phyloP scores from a whole-genome alignment of 2,329 filamentous ascomycete species.

The Seiridium unicorne region DNA sequence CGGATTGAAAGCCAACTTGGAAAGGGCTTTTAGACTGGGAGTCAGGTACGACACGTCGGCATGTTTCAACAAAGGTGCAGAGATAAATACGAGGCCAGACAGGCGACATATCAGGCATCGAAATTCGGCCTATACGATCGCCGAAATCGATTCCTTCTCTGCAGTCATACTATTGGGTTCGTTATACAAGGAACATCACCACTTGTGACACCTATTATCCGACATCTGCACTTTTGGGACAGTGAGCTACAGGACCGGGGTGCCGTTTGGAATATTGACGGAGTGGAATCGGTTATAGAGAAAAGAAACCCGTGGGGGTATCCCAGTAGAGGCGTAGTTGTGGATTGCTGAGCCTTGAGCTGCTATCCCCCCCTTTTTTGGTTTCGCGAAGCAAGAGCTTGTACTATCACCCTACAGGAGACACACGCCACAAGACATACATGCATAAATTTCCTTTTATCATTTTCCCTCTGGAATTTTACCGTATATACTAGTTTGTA shows the following conservation, averaged over 20 bases:
- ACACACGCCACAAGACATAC: neutral
- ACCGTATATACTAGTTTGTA: neutral
- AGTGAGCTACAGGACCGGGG: no score
- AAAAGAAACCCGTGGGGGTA: neutral
- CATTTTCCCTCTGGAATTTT: neutral
- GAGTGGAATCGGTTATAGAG: neutral
- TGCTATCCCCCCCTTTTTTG: no score
- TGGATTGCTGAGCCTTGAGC: no score
- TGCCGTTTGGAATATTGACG: neutral
- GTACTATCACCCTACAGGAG: neutral
- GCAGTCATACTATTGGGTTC: no score
- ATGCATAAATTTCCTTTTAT: neutral
- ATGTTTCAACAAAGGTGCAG: neutral
- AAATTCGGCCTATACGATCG: no score
- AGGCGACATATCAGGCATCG: neutral
- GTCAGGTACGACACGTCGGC: slow-evolving; percentile 1
- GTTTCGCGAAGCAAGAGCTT: no score
- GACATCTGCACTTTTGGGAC: no score
- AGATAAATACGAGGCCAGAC: neutral
- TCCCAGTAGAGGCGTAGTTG: no score
- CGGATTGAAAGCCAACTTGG: slow-evolving; percentile 50
- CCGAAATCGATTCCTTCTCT: no score
- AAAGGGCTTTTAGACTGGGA: slow-evolving; percentile 31
- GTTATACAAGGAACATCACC: no score
- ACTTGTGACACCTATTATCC: no score